Base-by-base conservation (phyloP, 2,329 filamentous ascomycete species). In the Aspergillus sp. region DNA sequence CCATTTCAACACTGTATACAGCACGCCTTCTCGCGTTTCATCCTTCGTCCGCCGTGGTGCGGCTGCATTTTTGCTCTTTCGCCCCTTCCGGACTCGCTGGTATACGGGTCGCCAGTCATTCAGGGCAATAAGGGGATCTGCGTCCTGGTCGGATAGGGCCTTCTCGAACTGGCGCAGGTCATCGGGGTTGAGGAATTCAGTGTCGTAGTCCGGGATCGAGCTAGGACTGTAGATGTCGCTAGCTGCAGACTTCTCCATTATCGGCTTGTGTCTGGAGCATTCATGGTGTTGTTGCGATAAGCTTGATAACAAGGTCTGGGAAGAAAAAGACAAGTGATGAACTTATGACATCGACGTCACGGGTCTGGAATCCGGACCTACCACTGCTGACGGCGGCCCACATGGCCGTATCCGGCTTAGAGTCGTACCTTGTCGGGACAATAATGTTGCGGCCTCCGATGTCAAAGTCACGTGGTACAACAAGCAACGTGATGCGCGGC, bases 91-190 rank as follows among this genome's bases (percentile, higher is more conserved):
- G 20, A 93, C 82, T 57, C 84, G 87, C 70, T 93, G 86, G 65
- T 89, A 88, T 12, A 98, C 86, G 0, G 95, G 95, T 15, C 90
- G 88, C 95, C 95, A 99, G 79, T 99, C 95, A 73, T 96, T 96
- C 70, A 96, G 86, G 41, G 95, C 93, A 3, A 91, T 90, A 67
- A 98, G 86, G 37, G 89, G 86, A 41, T 88, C 82, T 1, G 85
- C 85, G 61, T 96, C 91, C 0, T 93, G 91, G 1, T 90, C 90
- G n/a, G 86, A 84, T 8, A 97, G 83, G 7, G 93, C 93, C 58
- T 84, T 85, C 60, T 89, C 87, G 73, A 98, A 98, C 54, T 89
- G 87, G 39, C 84, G 80, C 33, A 96, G 80, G 69, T 96, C 89
- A 58, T 85, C 85, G 41, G 87, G 80, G 45, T 83, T 76, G 65